These are phyloP conservation scores for Syncephalastrum monosporum DNA, from an alignment of 371 early-diverging fungal species.

Conservation along the genomic window DNA sequence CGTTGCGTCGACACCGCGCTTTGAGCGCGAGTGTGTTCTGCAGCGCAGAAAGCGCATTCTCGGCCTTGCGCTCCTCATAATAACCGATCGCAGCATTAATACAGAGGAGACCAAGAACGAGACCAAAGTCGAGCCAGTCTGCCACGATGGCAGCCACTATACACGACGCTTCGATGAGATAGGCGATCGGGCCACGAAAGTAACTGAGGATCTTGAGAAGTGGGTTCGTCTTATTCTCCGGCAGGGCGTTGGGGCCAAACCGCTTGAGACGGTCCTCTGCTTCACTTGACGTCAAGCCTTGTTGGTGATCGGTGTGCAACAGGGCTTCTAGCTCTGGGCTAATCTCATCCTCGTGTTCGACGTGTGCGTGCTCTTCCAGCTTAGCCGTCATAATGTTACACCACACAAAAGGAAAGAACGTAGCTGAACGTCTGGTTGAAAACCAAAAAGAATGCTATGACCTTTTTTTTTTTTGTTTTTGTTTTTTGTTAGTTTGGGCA, in stretches of 20 bases:
- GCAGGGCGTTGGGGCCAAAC: conserved; percentile 71
- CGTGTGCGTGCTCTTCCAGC: conserved; percentile 59
- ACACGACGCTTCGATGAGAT: conserved; percentile 80
- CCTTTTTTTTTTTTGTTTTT: no score
- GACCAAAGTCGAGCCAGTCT: conserved; percentile 87
- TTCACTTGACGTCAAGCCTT: conserved; percentile 58
- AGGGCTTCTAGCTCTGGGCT: conserved; percentile 69
- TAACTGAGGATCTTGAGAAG: conserved; percentile 83
- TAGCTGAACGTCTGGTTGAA: no score
- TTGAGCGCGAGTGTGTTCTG: conserved; percentile 87
- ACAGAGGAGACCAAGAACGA: conserved; percentile 77
- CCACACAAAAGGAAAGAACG: background rate
- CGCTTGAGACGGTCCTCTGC: conserved; percentile 54
- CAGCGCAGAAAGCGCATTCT: conserved; percentile 87
- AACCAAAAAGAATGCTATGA: no score
- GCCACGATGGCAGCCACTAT: conserved; percentile 71
- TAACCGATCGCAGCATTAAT: conserved; percentile 91
- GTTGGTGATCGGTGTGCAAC: conserved; percentile 63
- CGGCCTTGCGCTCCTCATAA: conserved; percentile 87
- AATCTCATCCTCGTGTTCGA: conserved; percentile 67
- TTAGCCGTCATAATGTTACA: conserved; percentile 13
- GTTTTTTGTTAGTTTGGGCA: no score
- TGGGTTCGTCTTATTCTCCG: conserved; percentile 79
- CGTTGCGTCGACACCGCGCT: conserved; percentile 76
- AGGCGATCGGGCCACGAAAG: conserved; percentile 89